Conservation (phyloP, 2,329 filamentous ascomycete genomes). For the Hypoxylon sp. region DNA sequence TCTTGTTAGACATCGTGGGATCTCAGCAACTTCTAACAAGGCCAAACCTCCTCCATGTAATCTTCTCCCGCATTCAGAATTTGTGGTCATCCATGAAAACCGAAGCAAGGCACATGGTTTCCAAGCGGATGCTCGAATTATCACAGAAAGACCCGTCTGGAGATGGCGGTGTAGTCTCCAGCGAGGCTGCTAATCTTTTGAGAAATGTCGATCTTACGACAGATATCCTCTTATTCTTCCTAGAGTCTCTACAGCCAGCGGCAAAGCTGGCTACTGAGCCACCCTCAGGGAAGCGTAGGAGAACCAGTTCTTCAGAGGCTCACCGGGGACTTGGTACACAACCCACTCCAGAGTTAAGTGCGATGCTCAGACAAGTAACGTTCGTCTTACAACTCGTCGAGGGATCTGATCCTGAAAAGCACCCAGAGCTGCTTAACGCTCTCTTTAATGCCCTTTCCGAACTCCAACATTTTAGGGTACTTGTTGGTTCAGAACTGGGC, state of each 20-base stretch:
- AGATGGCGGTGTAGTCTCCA: slow-evolving; percentile 61
- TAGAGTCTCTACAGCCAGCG: slow-evolving; percentile 81
- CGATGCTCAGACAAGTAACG: slow-evolving; percentile 81
- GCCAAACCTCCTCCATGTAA: slow-evolving; percentile 71
- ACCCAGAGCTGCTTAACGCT: slow-evolving; percentile 81
- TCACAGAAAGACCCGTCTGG: slow-evolving; percentile 63
- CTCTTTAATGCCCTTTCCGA: slow-evolving; percentile 90
- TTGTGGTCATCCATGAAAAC: slow-evolving; percentile 82
- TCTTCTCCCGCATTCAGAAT: slow-evolving; percentile 77
- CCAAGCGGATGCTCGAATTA: slow-evolving; percentile 74
- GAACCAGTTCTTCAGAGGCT: slow-evolving; percentile 81
- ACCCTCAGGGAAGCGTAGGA: slow-evolving; percentile 82
- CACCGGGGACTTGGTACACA: slow-evolving; percentile 72
- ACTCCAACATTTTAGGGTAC: slow-evolving; percentile 85
- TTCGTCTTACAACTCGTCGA: slow-evolving; percentile 92
- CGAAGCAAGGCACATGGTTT: slow-evolving; percentile 71
- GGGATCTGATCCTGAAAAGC: slow-evolving; percentile 79
- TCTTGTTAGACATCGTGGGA: slow-evolving; percentile 65
- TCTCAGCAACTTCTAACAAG: slow-evolving; percentile 60
- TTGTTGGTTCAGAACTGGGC: slow-evolving; percentile 87
- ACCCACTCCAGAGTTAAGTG: slow-evolving; percentile 75
- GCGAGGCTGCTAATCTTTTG: slow-evolving; percentile 79
- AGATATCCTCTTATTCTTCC: slow-evolving; percentile 77
- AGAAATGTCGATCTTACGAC: slow-evolving; percentile 81
- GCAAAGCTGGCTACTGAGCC: slow-evolving; percentile 79